phyloP scores from a whole-genome alignment of 2,329 filamentous ascomycete genomes.

The Alternaria rosae region DNA sequence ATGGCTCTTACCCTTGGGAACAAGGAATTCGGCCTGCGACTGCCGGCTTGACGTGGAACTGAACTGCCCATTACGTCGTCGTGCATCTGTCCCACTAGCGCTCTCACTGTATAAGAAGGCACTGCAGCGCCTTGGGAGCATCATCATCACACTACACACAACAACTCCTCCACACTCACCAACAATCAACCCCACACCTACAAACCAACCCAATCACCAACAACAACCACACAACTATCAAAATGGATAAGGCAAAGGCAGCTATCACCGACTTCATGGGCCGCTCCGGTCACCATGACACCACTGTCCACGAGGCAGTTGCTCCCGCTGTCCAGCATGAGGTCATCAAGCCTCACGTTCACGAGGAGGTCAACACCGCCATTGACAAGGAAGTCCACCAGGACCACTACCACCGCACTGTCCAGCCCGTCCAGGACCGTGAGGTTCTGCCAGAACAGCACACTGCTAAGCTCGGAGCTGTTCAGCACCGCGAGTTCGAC shows the following conservation, averaged over 20 bases:
- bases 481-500: slow-evolving; percentile 68
- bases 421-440: slow-evolving; percentile 68
- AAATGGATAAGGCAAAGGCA: slow-evolving; percentile 70
- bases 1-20: not conserved
- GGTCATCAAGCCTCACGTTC: slow-evolving; percentile 64
- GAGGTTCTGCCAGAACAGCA: slow-evolving; percentile 69
- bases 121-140: slow-evolving; percentile 11
- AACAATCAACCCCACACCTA: slow-evolving; percentile 1
- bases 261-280: slow-evolving; percentile 67
- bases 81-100: slow-evolving; percentile 15
- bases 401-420: slow-evolving; percentile 73
- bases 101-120: slow-evolving; percentile 29
- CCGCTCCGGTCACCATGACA: slow-evolving; percentile 70
- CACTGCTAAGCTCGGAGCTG: slow-evolving; percentile 63
- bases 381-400: slow-evolving; percentile 75
- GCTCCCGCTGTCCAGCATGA: slow-evolving; percentile 68
- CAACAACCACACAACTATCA: slow-evolving; percentile 13
- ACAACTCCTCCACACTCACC: slow-evolving; percentile 6
- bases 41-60: slow-evolving; percentile 2
- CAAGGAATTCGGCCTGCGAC: not conserved
- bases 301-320: slow-evolving; percentile 72
- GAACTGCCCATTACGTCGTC: slow-evolving; percentile 35
- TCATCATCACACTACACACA: slow-evolving; percentile 23
- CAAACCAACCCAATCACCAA: slow-evolving; percentile 3
- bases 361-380: slow-evolving; percentile 68